phyloP scores from a whole-genome alignment of 2,329 filamentous ascomycete species.

The Beauveria sp. region DNA sequence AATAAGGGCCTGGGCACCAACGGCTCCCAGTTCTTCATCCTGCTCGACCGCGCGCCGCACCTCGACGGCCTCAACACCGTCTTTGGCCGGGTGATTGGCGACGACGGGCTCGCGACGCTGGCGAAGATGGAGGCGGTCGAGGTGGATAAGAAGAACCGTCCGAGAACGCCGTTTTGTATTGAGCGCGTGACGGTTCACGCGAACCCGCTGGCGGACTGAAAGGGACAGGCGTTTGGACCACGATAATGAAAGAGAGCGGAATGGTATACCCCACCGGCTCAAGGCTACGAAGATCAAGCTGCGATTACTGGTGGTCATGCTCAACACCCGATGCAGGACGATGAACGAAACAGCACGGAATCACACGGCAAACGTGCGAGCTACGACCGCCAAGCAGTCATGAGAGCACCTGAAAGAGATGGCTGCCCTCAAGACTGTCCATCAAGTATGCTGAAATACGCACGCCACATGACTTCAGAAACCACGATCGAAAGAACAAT shows the following conservation, averaged over 20 bases:
- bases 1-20: constrained; percentile 70
- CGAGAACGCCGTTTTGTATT: constrained; percentile 59
- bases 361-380: neutral
- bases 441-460: no score
- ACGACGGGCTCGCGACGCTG: constrained; percentile 57
- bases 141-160: constrained; percentile 72
- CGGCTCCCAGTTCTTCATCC: constrained; percentile 75
- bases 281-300: neutral
- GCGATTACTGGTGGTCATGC: neutral
- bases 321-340: neutral
- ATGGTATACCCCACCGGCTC: neutral
- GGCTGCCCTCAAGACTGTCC: neutral
- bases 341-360: neutral
- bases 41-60: constrained; percentile 70
- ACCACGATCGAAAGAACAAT: neutral
- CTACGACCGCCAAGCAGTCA: neutral
- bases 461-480: neutral
- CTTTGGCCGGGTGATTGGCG: constrained; percentile 66
- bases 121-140: constrained; percentile 63
- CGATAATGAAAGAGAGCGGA: neutral
- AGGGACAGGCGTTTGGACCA: neutral
- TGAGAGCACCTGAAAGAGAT: neutral
- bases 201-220: constrained; percentile 62
- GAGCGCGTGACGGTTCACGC: constrained; percentile 68
- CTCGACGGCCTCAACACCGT: constrained; percentile 79